phyloP scores from a whole-genome alignment of 75 land plant species.

The Pinus albicaulis region DNA sequence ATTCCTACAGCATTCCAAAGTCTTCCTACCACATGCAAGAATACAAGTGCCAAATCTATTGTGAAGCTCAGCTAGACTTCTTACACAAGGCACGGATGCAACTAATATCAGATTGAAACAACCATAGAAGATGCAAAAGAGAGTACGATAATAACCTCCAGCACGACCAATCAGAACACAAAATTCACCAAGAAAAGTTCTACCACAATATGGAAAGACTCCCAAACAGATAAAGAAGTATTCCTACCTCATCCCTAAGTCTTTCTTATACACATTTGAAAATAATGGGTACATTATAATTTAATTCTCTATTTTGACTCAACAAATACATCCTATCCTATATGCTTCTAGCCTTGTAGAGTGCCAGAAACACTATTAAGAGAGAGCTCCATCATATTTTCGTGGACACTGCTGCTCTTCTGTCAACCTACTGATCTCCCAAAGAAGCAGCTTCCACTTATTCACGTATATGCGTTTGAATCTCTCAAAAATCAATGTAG shows the following conservation, averaged over 20 bases:
- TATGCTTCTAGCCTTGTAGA: neutral
- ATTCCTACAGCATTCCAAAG: neutral
- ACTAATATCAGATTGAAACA: no score
- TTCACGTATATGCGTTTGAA: neutral
- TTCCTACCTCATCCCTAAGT: neutral
- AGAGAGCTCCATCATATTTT: neutral
- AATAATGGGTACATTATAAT: neutral
- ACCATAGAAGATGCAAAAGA: neutral
- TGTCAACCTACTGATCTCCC: neutral
- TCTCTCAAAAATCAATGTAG: neutral
- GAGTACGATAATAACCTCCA: neutral
- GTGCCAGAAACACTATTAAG: neutral
- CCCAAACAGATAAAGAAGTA: neutral
- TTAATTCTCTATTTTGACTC: neutral
- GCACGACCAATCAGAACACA: neutral
- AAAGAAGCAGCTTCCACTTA: neutral
- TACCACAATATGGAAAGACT: neutral
- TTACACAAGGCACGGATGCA: no score
- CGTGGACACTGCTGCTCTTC: neutral
- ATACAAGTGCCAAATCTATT: no score
- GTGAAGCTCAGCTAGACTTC: no score
- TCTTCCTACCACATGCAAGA: neutral
- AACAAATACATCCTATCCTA: neutral
- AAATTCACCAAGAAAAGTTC: no score
- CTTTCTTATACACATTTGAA: constrained; percentile 1